Evolutionary conservation across 345 rosid genomes (phyloP).

Genomic region (Aquilaria malaccensis): DNA sequence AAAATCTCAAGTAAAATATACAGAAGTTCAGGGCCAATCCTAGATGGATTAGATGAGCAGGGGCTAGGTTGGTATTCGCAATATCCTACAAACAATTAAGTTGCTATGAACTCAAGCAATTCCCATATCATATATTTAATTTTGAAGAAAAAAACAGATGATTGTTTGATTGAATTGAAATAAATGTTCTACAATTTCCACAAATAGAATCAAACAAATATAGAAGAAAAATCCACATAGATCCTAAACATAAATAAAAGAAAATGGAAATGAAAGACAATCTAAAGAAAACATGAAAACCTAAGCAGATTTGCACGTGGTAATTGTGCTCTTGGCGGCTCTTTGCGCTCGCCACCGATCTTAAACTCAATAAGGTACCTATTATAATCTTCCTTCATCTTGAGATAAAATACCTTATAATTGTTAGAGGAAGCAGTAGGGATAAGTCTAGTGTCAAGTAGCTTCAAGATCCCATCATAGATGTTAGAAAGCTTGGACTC

Average conservation of each 20-base stretch:
- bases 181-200: background rate
- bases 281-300: slow-evolving; percentile 18
- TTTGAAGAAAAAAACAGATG: too few relatives aligned
- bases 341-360: slow-evolving; percentile 76
- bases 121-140: background rate
- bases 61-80: slow-evolving; percentile 76
- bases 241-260: background rate
- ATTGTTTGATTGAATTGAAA: background rate
- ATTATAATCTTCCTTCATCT: slow-evolving; percentile 93
- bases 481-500: slow-evolving; percentile 70
- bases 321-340: slow-evolving; percentile 75
- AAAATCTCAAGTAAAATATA: slow-evolving; percentile 85
- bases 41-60: slow-evolving; percentile 89
- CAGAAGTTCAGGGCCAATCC: slow-evolving; percentile 89
- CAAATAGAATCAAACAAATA: background rate
- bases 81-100: slow-evolving; percentile 49
- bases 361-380: slow-evolving; percentile 89
- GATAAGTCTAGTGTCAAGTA: slow-evolving; percentile 64
- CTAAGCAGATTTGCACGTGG: slow-evolving; percentile 91
- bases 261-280: background rate
- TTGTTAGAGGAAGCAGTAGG: slow-evolving; percentile 69
- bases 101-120: background rate
- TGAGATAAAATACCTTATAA: slow-evolving; percentile 79
- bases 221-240: background rate
- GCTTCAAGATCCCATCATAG: slow-evolving; percentile 77